A percentile compares a stretch with the other conserved stretches of the same genome.
Conservation (phyloP, 805 yeast species). For the Candida nonsorbophila region DNA sequence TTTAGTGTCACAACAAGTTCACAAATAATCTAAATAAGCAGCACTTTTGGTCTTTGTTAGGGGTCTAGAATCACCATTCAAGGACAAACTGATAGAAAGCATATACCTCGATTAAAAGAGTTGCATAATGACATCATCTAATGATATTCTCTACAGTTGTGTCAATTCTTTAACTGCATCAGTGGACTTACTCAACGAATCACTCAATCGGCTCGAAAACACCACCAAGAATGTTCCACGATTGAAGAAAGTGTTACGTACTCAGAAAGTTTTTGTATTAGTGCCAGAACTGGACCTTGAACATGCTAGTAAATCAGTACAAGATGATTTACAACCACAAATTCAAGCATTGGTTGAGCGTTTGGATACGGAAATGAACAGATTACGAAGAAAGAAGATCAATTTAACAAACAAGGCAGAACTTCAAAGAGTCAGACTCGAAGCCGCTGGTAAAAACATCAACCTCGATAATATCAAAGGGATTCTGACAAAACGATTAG, state of each 20-base stretch:
- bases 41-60: too few relatives aligned
- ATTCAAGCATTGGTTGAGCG: slow-evolving; percentile 22
- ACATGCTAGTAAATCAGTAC: slow-evolving; percentile 32
- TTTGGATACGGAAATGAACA: slow-evolving; percentile 26
- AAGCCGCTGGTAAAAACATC: slow-evolving; percentile 6
- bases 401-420: slow-evolving; percentile 31
- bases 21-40: too few relatives aligned
- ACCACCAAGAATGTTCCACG: slow-evolving; percentile 36
- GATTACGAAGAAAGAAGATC: slow-evolving; percentile 25
- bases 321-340: slow-evolving; percentile 38
- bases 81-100: too few relatives aligned
- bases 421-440: slow-evolving; percentile 35
- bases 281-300: slow-evolving; percentile 45
- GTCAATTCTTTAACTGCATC: slow-evolving; percentile 28
- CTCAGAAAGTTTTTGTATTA: slow-evolving; percentile 44
- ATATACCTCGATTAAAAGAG: too few relatives aligned
- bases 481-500: slow-evolving; percentile 6
- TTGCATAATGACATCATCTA: slow-evolving; percentile 2
- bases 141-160: slow-evolving; percentile 16
- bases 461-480: slow-evolving; percentile 9
- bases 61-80: too few relatives aligned
- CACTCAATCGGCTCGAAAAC: slow-evolving; percentile 26
- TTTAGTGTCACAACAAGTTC: too few relatives aligned
- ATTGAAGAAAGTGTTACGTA: slow-evolving; percentile 34
- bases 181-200: slow-evolving; percentile 23